These are phyloP conservation scores for Phialophora chinensis DNA, from an alignment of 2,329 filamentous ascomycete species.

Conservation along the genomic window DNA sequence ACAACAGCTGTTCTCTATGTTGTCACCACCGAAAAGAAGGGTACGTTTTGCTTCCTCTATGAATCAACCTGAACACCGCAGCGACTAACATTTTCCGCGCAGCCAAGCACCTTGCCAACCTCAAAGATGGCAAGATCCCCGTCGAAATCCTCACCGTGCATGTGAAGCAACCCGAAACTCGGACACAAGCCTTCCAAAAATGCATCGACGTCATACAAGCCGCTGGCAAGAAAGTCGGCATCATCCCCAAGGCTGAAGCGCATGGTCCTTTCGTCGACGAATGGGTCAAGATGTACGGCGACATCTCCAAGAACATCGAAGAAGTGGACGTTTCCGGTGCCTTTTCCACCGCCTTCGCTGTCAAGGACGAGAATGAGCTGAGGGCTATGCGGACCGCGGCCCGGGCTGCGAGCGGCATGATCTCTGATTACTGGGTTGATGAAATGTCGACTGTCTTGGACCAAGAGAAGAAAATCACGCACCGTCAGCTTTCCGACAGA, in stretches of 20 bases:
- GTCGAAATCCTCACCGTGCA: slow-evolving; percentile 84
- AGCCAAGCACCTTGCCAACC: slow-evolving; percentile 91
- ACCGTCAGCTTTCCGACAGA: slow-evolving; percentile 82
- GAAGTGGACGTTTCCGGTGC: slow-evolving; percentile 85
- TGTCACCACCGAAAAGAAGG: slow-evolving; percentile 96
- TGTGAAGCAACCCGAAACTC: slow-evolving; percentile 88
- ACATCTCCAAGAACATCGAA: slow-evolving; percentile 82
- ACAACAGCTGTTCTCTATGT: slow-evolving; percentile 88
- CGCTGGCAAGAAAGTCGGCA: slow-evolving; percentile 88
- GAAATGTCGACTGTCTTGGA: slow-evolving; percentile 97
- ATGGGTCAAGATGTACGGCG: slow-evolving; percentile 84
- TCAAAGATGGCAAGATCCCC: slow-evolving; percentile 90
- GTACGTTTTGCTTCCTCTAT: slow-evolving; percentile 53
- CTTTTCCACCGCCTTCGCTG: slow-evolving; percentile 83
- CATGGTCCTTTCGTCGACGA: slow-evolving; percentile 91
- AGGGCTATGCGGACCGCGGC: slow-evolving; percentile 93
- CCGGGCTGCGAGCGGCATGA: slow-evolving; percentile 89
- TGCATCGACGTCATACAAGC: slow-evolving; percentile 85
- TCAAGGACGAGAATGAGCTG: slow-evolving; percentile 95
- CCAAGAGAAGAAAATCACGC: slow-evolving; percentile 95
- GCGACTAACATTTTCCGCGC: slow-evolving; percentile 38
- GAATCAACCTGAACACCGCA: slow-evolving; percentile 42
- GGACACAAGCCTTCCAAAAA: slow-evolving; percentile 86
- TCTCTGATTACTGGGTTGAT: slow-evolving; percentile 96
- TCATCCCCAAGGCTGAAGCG: slow-evolving; percentile 82